Conservation (phyloP, 2,329 filamentous ascomycete species). For the Raffaelea albimanens region DNA sequence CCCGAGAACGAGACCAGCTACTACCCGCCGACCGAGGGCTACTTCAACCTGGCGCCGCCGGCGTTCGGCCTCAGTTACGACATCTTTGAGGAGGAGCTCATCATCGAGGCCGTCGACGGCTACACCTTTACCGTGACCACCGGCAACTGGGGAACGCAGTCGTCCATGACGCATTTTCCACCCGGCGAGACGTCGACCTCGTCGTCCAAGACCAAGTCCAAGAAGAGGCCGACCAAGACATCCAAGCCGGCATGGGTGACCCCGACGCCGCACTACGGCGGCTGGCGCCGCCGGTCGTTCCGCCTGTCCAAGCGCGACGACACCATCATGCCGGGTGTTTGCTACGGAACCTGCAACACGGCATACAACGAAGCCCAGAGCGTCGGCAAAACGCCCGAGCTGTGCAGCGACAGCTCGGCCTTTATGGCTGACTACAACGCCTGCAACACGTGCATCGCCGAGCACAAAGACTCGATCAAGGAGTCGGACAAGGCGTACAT, state of each 20-base stretch:
- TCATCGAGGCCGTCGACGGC: slow-evolving; percentile 25
- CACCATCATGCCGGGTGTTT: slow-evolving; percentile 33
- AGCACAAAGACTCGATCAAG: slow-evolving; percentile 17
- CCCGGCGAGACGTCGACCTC: slow-evolving; percentile 15
- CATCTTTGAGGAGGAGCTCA: slow-evolving; percentile 43
- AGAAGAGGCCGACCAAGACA: slow-evolving; percentile 7
- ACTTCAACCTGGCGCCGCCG: slow-evolving; percentile 55
- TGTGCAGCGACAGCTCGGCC: slow-evolving; percentile 33
- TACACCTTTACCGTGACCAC: slow-evolving; percentile 33
- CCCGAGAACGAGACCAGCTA: slow-evolving; percentile 33
- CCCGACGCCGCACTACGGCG: background rate
- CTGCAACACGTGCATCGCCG: slow-evolving; percentile 34
- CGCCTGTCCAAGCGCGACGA: slow-evolving; percentile 28
- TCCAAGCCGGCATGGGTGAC: background rate
- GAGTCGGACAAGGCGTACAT: slow-evolving; percentile 24
- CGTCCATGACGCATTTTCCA: slow-evolving; percentile 32
- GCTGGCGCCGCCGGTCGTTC: background rate
- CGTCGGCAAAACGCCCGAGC: slow-evolving; percentile 33
- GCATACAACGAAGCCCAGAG: slow-evolving; percentile 34
- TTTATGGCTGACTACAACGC: slow-evolving; percentile 27
- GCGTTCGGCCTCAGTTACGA: slow-evolving; percentile 54
- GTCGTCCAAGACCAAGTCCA: slow-evolving; percentile 7
- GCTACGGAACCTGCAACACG: slow-evolving; percentile 44
- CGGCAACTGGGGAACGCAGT: slow-evolving; percentile 46
- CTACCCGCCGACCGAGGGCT: slow-evolving; percentile 43